Base-by-base conservation (phyloP, 2,329 filamentous ascomycete genomes). In the Fusarium sp. region DNA sequence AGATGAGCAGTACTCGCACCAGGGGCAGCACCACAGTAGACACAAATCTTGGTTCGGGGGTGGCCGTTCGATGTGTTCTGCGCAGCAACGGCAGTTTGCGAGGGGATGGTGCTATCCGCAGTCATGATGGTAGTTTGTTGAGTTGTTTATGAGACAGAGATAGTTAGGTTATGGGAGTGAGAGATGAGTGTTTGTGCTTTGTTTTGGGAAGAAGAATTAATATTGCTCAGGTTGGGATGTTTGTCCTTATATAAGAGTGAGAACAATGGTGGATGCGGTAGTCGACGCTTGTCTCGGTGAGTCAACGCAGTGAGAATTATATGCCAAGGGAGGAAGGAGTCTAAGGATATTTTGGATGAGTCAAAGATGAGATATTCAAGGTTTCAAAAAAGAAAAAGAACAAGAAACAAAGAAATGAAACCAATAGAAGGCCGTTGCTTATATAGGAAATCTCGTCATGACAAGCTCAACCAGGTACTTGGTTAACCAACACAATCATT, bases 11-110 rank as follows among this genome's bases (percentile, higher is more conserved):
- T 89, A 65, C 88, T 90, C 51, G 84, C 89, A 49, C 96, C 96
- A 17, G 86, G 79, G 10, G 88, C 90, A 52, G 96, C 89, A 76
- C 95, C 96, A 83, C 96, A 98, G 86, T 97, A 98, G 71, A 98
- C 95, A 79, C 93, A 97, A 77, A 97, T 91, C 68, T 92, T 92
- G 62, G 91, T 82, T 66, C 79, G 81, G 50, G 79, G 75, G 30
- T 74, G 73, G 64, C 75, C 74, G 64, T 77, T 75, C 54, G 69
- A 58, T 37, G 63, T 54, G 63, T 75, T 78, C 44, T 72, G 68
- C 53, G 64, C 57, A 22, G 59, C 55, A 39, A 66, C 35, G 19
- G 35, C 60, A 30, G 62, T 44, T 40, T 63, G 57, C 20, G 63
- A 58, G 6, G 50, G 35, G 39, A 68, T 44, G 37, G 41, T 62